Evolutionary conservation across 805 yeast species (phyloP).

Genomic region (Suhomyces canberraensis): DNA sequence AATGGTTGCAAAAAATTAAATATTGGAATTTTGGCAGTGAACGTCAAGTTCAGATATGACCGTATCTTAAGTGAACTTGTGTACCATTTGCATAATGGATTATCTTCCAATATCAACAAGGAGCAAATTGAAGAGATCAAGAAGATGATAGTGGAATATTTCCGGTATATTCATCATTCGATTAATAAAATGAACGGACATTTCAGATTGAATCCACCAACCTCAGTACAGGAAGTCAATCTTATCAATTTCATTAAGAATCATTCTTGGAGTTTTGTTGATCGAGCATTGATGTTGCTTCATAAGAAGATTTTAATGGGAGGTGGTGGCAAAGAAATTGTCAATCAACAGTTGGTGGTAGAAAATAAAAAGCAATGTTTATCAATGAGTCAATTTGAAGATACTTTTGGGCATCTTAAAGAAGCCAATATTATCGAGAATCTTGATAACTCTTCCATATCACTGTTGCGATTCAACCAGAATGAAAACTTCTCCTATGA

Average conservation of each 20-base stretch:
- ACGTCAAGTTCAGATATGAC: conserved; percentile 52
- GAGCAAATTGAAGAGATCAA: conserved; percentile 45
- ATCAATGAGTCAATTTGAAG: conserved; percentile 36
- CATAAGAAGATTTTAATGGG: conserved; percentile 42
- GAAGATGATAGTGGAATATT: conserved; percentile 47
- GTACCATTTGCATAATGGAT: conserved; percentile 47
- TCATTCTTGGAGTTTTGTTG: conserved; percentile 52
- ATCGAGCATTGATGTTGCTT: conserved; percentile 46
- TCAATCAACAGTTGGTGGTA: background rate
- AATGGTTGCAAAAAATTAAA: conserved; percentile 37
- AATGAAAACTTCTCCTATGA: conserved; percentile 45
- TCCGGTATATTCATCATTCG: conserved; percentile 48
- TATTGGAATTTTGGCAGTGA: conserved; percentile 47
- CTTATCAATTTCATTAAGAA: conserved; percentile 46
- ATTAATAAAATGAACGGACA: conserved; percentile 36
- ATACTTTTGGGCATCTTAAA: conserved; percentile 36
- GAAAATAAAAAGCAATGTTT: conserved; percentile 7
- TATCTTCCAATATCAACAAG: conserved; percentile 39
- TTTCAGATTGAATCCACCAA: conserved; percentile 35
- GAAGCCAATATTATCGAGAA: conserved; percentile 40
- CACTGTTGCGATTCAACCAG: conserved; percentile 35
- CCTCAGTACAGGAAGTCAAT: conserved; percentile 39
- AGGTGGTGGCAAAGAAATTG: conserved; percentile 10
- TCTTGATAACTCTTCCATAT: conserved; percentile 34
- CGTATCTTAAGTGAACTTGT: conserved; percentile 53